Percentiles rank a stretch among this genome's conserved stretches.
These are phyloP conservation scores for Xenosphaeropsis pyriputrescens DNA, from an alignment of 2,329 filamentous ascomycete species.

Conservation along the genomic window DNA sequence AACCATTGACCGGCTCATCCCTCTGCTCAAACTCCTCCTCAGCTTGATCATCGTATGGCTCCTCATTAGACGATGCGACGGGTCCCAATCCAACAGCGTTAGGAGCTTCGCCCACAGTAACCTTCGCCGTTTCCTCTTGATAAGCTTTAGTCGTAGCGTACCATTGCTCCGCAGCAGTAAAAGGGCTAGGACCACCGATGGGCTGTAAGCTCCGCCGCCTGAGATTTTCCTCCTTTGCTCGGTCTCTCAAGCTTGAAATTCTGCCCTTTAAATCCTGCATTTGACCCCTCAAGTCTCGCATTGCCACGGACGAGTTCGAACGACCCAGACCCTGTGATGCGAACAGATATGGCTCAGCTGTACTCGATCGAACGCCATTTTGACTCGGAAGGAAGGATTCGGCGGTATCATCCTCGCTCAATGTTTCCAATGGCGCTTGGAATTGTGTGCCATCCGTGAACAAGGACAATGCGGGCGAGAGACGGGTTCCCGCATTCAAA, in stretches of 20 bases:
- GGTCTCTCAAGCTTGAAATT: conserved; percentile 50
- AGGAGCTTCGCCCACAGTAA: conserved; percentile 9
- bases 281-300: conserved; percentile 47
- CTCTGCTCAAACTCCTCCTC: conserved; percentile 13
- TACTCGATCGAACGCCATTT: conserved; percentile 5
- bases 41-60: conserved; percentile 11
- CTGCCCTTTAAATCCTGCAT: conserved; percentile 55
- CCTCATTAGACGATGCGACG: conserved; percentile 5
- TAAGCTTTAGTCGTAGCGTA: conserved; percentile 13
- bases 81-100: neutral
- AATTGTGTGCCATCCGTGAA: no score
- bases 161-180: conserved; percentile 20
- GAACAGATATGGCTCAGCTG: conserved; percentile 9
- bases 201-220: conserved; percentile 46
- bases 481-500: no score
- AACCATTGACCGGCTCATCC: conserved; percentile 10
- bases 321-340: conserved; percentile 12
- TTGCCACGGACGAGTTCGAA: conserved; percentile 22
- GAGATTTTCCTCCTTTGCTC: conserved; percentile 48
- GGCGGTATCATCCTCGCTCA: conserved; percentile 32
- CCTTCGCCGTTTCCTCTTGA: conserved; percentile 8
- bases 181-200: conserved; percentile 38
- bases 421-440: conserved; percentile 26
- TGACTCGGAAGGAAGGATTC: neutral
- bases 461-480: no score